phyloP scores from a whole-genome alignment of 2,329 filamentous ascomycete genomes.

The Knoxdaviesia proteae region DNA sequence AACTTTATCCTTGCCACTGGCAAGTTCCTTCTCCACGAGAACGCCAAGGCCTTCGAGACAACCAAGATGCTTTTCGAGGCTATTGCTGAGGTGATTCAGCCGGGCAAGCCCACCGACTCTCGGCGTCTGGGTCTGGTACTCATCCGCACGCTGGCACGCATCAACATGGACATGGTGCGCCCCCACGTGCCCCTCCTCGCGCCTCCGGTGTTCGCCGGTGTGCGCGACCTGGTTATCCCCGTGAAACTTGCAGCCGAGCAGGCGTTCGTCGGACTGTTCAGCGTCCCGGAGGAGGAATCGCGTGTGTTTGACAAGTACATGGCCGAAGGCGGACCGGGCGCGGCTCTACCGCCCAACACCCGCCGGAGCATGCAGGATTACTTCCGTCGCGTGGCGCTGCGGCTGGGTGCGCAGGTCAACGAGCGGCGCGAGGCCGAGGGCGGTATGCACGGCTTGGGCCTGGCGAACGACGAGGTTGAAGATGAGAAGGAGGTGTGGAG shows the following conservation, averaged over 20 bases:
- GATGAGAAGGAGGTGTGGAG: slow-evolving; percentile 94
- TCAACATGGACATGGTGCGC: slow-evolving; percentile 58
- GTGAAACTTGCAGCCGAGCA: slow-evolving; percentile 91
- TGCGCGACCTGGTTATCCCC: slow-evolving; percentile 80
- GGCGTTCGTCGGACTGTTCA: slow-evolving; percentile 79
- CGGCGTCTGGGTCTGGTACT: slow-evolving; percentile 75
- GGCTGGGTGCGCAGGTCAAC: slow-evolving; percentile 67
- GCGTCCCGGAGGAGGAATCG: slow-evolving; percentile 68
- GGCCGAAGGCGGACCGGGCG: slow-evolving; percentile 31
- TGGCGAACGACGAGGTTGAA: slow-evolving; percentile 80
- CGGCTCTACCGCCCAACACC: slow-evolving; percentile 44
- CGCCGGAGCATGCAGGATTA: slow-evolving; percentile 92
- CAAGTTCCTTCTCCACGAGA: slow-evolving; percentile 62
- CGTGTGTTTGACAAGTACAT: slow-evolving; percentile 86
- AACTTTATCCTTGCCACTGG: slow-evolving; percentile 78
- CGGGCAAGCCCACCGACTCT: slow-evolving; percentile 61
- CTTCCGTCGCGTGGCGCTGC: slow-evolving; percentile 78
- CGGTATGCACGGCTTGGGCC: slow-evolving; percentile 62
- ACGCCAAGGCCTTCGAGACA: slow-evolving; percentile 50
- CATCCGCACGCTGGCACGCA: slow-evolving; percentile 62
- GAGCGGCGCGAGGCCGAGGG: slow-evolving; percentile 85
- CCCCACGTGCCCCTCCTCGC: slow-evolving; percentile 67
- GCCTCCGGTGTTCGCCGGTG: slow-evolving; percentile 67
- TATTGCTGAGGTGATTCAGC: slow-evolving; percentile 53
- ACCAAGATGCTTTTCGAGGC: slow-evolving; percentile 64